A percentile compares a stretch with the other conserved stretches of the same genome.
Conservation (phyloP, 2,329 filamentous ascomycete genomes). For the Colletotrichum navitas region DNA sequence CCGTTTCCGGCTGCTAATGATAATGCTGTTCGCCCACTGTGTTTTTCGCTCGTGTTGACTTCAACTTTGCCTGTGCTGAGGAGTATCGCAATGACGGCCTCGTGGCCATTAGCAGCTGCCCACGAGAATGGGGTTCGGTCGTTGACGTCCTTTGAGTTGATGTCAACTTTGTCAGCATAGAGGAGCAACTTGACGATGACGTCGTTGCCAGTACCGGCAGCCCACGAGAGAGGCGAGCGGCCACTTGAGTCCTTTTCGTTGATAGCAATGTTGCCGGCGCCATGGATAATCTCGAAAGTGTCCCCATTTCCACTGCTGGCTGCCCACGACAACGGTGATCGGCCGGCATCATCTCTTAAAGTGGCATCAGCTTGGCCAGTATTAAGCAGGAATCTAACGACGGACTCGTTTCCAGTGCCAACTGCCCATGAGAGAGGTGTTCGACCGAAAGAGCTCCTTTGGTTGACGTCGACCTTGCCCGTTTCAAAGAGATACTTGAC, state of each 20-base stretch:
- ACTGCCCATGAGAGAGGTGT: neutral
- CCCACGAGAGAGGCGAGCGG: neutral
- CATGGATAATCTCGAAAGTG: neutral
- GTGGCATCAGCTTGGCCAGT: neutral
- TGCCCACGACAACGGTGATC: neutral
- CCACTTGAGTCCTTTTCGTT: neutral
- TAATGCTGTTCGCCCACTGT: no score
- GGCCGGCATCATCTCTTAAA: neutral
- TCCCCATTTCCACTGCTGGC: no score
- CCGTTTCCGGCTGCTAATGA: no score
- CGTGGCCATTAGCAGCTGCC: neutral
- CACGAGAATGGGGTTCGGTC: neutral
- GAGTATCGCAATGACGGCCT: neutral
- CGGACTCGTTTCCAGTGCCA: neutral
- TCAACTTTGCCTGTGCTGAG: no score
- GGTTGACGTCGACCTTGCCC: neutral
- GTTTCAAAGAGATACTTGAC: neutral
- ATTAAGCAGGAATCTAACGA: neutral
- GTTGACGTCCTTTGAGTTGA: neutral
- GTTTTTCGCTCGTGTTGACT: no score
- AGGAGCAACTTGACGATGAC: neutral
- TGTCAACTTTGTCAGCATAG: neutral
- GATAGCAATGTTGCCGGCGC: accelerated
- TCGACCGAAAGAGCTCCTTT: neutral
- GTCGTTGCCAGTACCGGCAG: neutral